phyloP scores from a whole-genome alignment of 371 early-diverging fungal species.

The Apophysomyces trapeziformis region DNA sequence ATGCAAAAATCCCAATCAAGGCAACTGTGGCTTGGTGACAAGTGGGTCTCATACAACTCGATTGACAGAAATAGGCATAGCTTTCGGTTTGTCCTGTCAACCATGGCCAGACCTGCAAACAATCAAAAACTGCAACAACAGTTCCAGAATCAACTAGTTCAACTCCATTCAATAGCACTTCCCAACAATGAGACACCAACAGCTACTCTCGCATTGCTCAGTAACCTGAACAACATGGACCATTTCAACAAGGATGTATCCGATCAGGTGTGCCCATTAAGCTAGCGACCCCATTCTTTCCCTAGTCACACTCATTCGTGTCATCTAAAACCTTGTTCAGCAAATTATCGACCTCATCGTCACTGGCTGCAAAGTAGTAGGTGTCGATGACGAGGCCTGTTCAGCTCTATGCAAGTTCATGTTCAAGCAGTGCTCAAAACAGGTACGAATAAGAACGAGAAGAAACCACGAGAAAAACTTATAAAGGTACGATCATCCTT shows the following conservation, averaged over 20 bases:
- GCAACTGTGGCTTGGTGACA: no score
- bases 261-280: conserved; percentile 19
- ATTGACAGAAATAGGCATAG: no score
- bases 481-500: background rate
- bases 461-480: background rate
- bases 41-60: no score
- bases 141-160: background rate
- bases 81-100: background rate
- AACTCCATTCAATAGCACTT: background rate
- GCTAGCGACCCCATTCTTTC: background rate
- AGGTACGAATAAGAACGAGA: conserved; percentile 21
- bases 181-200: background rate
- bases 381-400: conserved; percentile 26
- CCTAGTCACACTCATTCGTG: background rate
- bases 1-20: no score
- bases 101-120: background rate
- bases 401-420: conserved; percentile 52
- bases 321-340: conserved; percentile 18
- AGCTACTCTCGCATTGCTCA: conserved; percentile 9
- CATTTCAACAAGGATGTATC: conserved; percentile 19
- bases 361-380: conserved; percentile 41
- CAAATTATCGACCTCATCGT: conserved; percentile 51
- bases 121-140: background rate
- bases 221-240: conserved; percentile 13
- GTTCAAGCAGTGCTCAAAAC: conserved; percentile 50